Evolutionary conservation across 495 filamentous ascomycete genomes (phyloP).

Genomic region (Penicillium crystallinum): DNA sequence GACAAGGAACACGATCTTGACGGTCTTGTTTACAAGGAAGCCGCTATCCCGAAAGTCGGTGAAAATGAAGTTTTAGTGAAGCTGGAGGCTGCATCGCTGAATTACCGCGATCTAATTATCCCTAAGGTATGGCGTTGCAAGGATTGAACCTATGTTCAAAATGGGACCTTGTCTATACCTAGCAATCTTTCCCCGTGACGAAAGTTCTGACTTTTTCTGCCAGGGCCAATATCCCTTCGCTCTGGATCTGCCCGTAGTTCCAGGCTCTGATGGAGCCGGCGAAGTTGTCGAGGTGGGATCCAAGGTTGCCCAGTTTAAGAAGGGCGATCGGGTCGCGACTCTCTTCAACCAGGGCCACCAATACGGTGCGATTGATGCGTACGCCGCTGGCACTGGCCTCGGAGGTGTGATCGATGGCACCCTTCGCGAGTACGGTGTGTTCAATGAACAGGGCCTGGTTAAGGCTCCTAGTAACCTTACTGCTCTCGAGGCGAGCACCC

Average conservation of each 20-base stretch:
- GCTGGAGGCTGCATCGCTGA: conserved; percentile 69
- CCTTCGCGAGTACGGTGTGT: conserved; percentile 65
- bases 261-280: conserved; percentile 75
- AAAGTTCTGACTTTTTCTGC: neutral
- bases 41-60: conserved; percentile 53
- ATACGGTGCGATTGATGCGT: conserved; percentile 48
- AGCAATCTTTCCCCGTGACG: no score
- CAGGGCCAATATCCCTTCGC: conserved; percentile 68
- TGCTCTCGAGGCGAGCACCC: conserved; percentile 58
- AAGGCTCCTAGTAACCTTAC: conserved; percentile 57
- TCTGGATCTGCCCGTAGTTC: conserved; percentile 52
- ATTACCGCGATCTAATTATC: conserved; percentile 80
- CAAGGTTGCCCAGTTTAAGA: conserved; percentile 61
- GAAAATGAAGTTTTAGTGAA: conserved; percentile 74
- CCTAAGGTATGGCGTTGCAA: conserved; percentile 42
- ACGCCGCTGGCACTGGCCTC: conserved; percentile 49
- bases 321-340: conserved; percentile 67
- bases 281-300: conserved; percentile 63
- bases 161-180: no score
- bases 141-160: no score
- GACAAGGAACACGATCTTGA: conserved; percentile 55
- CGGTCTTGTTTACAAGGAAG: conserved; percentile 51
- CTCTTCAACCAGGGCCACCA: conserved; percentile 78
- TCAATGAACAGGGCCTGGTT: conserved; percentile 66
- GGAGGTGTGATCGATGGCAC: conserved; percentile 69